A percentile compares a stretch with the other conserved stretches of the same genome.
Conservation (phyloP, 208 protist genomes). For the Herpetomonas tarakana region DNA sequence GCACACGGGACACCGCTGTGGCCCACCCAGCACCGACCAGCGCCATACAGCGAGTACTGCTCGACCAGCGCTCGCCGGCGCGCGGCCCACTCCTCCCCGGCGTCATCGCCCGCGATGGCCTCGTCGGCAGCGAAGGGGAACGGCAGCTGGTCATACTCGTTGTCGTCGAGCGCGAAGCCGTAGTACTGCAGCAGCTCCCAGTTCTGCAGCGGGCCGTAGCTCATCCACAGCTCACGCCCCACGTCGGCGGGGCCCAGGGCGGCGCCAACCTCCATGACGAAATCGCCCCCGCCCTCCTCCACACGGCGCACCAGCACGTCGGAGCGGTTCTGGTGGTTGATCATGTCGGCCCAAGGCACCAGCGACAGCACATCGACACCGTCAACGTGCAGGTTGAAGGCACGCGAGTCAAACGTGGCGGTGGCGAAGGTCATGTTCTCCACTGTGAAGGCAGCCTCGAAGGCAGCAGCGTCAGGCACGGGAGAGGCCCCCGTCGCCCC, state of each 20-base stretch:
- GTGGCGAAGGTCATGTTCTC: constrained; percentile 75
- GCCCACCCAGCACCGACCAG: constrained; percentile 60
- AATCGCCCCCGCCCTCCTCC: constrained; percentile 57
- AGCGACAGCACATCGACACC: constrained; percentile 58
- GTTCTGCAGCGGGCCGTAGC: constrained; percentile 92
- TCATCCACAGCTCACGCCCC: constrained; percentile 88
- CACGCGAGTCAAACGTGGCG: constrained; percentile 86
- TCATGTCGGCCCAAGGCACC: constrained; percentile 86
- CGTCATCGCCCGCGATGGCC: constrained; percentile 4
- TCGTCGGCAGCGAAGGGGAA: constrained; percentile 47
- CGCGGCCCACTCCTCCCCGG: constrained; percentile 36
- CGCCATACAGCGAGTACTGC: constrained; percentile 44
- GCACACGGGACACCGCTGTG: constrained; percentile 45
- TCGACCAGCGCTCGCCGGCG: constrained; percentile 43
- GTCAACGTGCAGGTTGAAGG: constrained; percentile 88
- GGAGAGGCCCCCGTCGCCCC: neutral
- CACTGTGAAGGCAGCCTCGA: constrained; percentile 36
- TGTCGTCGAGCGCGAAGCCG: constrained; percentile 84
- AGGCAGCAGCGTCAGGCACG: constrained; percentile 12
- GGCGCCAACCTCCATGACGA: constrained; percentile 80
- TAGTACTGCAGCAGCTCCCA: constrained; percentile 91
- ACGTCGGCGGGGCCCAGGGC: constrained; percentile 46
- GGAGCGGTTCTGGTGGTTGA: constrained; percentile 82
- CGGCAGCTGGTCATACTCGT: constrained; percentile 80
- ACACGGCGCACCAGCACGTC: constrained; percentile 81